Percentiles rank a stretch among this genome's conserved stretches.
These are phyloP conservation scores for Podochytrium sp. DNA, from an alignment of 192 early-diverging fungal genomes.

Conservation along the genomic window DNA sequence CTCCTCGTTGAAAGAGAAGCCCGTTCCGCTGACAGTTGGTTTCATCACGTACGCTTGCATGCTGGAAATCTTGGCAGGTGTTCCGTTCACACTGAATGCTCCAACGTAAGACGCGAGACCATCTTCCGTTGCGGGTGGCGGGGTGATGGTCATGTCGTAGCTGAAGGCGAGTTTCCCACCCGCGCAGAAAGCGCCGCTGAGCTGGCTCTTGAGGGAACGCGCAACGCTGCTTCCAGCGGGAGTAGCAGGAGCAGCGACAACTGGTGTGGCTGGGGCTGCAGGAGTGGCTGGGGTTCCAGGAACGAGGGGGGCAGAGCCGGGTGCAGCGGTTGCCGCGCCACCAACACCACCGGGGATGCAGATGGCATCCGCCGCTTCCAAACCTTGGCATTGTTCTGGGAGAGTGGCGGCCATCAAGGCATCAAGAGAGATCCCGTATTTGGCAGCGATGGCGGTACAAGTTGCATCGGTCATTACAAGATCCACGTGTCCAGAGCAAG, in stretches of 20 bases:
- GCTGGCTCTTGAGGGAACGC: neutral
- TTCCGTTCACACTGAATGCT: neutral
- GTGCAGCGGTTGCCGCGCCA: neutral
- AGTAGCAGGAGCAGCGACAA: neutral
- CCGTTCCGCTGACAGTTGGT: no score
- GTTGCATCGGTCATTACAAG: constrained; percentile 5
- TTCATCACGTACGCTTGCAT: no score
- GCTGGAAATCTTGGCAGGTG: no score
- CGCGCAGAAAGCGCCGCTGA: no score
- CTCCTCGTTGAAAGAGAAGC: no score
- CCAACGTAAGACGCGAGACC: neutral
- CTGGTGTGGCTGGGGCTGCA: neutral
- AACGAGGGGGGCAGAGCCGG: neutral
- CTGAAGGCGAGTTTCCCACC: no score
- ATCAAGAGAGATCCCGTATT: neutral
- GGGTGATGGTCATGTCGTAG: neutral
- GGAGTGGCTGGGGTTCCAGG: neutral
- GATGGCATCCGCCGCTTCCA: constrained; percentile 22
- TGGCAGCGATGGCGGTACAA: constrained; percentile 7
- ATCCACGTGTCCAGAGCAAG: constrained; percentile 14
- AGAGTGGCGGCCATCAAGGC: neutral
- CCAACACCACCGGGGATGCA: neutral
- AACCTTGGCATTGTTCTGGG: neutral
- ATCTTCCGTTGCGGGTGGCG: neutral
- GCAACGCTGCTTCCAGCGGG: neutral